phyloP scores from a whole-genome alignment of 163 green algal species.

The Trebouxiophyceae sp. region DNA sequence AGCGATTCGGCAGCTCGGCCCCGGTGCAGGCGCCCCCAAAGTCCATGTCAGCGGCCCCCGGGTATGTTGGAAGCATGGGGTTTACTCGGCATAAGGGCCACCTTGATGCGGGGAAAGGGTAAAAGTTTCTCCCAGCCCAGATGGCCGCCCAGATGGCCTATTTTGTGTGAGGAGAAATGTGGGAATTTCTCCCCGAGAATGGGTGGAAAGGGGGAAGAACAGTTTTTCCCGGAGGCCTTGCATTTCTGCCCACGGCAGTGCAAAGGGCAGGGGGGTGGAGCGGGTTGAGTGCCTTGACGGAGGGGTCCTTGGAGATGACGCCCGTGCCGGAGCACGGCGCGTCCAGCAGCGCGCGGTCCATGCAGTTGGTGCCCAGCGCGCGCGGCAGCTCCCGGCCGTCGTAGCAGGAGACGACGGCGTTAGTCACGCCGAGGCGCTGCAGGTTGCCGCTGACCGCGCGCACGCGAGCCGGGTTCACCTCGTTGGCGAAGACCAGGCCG shows the following conservation, averaged over 20 bases:
- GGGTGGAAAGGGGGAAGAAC: background rate
- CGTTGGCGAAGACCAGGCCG: constrained; percentile 93
- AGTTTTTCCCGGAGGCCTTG: too few species aligned
- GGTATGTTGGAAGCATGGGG: too few species aligned
- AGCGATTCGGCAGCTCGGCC: too few species aligned
- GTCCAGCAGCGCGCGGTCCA: constrained; percentile 95
- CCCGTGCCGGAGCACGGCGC: constrained; percentile 94
- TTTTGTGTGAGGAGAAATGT: too few species aligned
- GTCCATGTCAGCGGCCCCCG: too few species aligned
- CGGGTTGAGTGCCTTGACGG: constrained; percentile 75
- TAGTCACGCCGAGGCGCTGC: constrained; percentile 92
- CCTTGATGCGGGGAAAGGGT: too few species aligned
- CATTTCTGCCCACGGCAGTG: too few species aligned
- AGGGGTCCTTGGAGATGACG: constrained; percentile 92
- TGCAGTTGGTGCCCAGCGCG: constrained; percentile 70
- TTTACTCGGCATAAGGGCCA: too few species aligned
- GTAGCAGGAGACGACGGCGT: constrained; percentile 75
- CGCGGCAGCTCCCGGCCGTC: constrained; percentile 16
- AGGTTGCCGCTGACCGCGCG: constrained; percentile 87
- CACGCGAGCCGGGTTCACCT: constrained; percentile 85
- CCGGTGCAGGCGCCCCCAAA: too few species aligned
- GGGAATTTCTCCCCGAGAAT: too few species aligned
- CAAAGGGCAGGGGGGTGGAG: background rate
- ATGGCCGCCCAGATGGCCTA: too few species aligned
- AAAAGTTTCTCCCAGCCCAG: too few species aligned